Evolutionary conservation across 2,329 filamentous ascomycete genomes (phyloP).

Genomic region (Thelonectria blattea): DNA sequence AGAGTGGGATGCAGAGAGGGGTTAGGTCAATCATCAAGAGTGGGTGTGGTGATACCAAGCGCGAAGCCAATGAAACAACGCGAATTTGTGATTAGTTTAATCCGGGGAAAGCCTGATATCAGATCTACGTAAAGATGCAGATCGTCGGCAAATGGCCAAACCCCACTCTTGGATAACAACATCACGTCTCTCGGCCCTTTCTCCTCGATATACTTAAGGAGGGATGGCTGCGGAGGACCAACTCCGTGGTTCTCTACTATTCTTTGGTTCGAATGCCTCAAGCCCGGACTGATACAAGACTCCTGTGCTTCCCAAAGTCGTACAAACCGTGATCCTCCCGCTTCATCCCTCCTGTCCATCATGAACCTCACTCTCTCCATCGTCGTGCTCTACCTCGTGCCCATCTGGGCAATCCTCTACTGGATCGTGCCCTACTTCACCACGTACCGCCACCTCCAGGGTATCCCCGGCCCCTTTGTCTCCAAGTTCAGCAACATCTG

Average conservation of each 20-base stretch:
- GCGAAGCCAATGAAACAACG: background rate
- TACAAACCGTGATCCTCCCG: background rate
- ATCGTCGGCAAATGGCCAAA: background rate
- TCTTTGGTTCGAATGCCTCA: background rate
- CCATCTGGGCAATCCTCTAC: constrained; percentile 15
- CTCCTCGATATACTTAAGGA: background rate
- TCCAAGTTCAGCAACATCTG: constrained; percentile 22
- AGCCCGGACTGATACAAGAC: background rate
- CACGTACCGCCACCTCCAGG: constrained; percentile 19
- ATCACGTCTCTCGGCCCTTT: background rate
- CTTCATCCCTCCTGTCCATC: background rate
- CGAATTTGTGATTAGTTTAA: background rate
- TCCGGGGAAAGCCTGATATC: background rate
- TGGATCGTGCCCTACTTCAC: constrained; percentile 23
- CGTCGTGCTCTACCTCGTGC: background rate
- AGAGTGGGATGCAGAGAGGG: too few relatives aligned
- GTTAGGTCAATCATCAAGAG: background rate
- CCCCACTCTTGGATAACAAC: constrained; percentile 5
- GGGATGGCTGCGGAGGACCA: background rate
- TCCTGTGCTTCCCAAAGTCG: background rate
- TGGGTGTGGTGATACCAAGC: background rate
- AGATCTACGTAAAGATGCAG: background rate
- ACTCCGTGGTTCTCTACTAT: background rate
- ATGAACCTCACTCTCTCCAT: constrained; percentile 8
- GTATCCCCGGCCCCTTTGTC: constrained; percentile 18